Percentiles rank a stretch among this genome's conserved stretches.
phyloP scores from a whole-genome alignment of 2,329 filamentous ascomycete species.

The Emmonsia crescens region DNA sequence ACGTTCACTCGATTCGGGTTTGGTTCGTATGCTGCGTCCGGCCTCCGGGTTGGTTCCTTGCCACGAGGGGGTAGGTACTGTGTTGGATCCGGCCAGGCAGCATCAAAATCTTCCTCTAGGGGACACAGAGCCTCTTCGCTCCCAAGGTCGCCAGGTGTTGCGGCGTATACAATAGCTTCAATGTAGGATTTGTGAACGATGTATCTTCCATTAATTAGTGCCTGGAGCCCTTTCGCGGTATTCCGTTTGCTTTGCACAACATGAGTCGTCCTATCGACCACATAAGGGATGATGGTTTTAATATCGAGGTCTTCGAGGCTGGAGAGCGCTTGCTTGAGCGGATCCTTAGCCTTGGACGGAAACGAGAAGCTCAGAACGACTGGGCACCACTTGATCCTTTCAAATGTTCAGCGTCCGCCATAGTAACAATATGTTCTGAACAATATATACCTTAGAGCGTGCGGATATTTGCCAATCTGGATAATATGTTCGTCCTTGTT shows the following conservation, averaged over 20 bases:
- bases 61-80: slow-evolving; percentile 63
- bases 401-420: neutral
- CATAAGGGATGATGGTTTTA: slow-evolving; percentile 67
- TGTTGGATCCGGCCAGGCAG: slow-evolving; percentile 64
- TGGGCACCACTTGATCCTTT: slow-evolving; percentile 66
- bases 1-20: slow-evolving; percentile 55
- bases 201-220: slow-evolving; percentile 66
- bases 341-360: slow-evolving; percentile 52
- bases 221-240: slow-evolving; percentile 75
- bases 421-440: neutral
- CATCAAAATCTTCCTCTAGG: slow-evolving; percentile 70
- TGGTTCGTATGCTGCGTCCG: slow-evolving; percentile 60
- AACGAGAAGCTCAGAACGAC: slow-evolving; percentile 74
- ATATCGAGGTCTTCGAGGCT: slow-evolving; percentile 77
- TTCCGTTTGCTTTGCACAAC: slow-evolving; percentile 84
- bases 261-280: slow-evolving; percentile 64
- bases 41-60: slow-evolving; percentile 61
- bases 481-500: slow-evolving; percentile 48
- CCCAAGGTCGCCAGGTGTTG: slow-evolving; percentile 42
- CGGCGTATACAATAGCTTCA: slow-evolving; percentile 56
- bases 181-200: slow-evolving; percentile 67
- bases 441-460: slow-evolving; percentile 34
- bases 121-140: slow-evolving; percentile 42
- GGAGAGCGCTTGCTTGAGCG: slow-evolving; percentile 50
- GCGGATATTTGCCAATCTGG: slow-evolving; percentile 58